phyloP scores from a whole-genome alignment of 2,329 filamentous ascomycete genomes.

The Fusarium mangiferae region DNA sequence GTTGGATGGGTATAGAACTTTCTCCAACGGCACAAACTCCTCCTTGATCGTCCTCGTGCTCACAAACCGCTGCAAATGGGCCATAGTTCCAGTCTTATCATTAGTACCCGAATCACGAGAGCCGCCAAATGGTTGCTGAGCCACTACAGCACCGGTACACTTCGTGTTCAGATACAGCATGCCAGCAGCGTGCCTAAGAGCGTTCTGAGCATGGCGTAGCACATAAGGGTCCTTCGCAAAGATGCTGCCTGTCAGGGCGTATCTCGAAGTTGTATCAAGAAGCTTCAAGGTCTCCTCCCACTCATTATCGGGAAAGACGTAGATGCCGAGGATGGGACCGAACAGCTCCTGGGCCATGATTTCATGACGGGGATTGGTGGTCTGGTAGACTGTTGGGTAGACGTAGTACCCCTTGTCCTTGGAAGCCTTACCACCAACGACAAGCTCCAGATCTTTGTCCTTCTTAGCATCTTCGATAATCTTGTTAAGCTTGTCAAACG shows the following conservation, averaged over 20 bases:
- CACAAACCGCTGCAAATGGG: constrained; percentile 68
- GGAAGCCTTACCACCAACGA: constrained; percentile 58
- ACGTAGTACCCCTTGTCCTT: constrained; percentile 56
- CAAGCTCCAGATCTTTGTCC: constrained; percentile 55
- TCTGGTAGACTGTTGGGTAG: constrained; percentile 58
- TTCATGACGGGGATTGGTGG: constrained; percentile 53
- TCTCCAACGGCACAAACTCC: constrained; percentile 62
- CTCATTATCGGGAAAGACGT: constrained; percentile 58
- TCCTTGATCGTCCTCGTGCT: constrained; percentile 73
- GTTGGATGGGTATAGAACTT: constrained; percentile 31
- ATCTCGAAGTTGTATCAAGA: constrained; percentile 32
- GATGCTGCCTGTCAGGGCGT: constrained; percentile 71
- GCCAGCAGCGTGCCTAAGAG: constrained; percentile 72
- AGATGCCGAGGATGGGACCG: constrained; percentile 57
- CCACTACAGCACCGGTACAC: constrained; percentile 70
- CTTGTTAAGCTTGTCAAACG: constrained; percentile 52
- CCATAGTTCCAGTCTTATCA: constrained; percentile 72
- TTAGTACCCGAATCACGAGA: constrained; percentile 73
- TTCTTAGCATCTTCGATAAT: constrained; percentile 58
- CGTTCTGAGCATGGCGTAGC: constrained; percentile 71
- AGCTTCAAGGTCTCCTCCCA: constrained; percentile 33
- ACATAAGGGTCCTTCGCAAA: constrained; percentile 73
- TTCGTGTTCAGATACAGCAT: constrained; percentile 75
- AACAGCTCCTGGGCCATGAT: constrained; percentile 61
- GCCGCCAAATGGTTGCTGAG: constrained; percentile 74